A percentile compares a stretch with the other conserved stretches of the same genome.
phyloP scores from a whole-genome alignment of 1,284 basidiomycete species.

The Microbotryum intermedium region DNA sequence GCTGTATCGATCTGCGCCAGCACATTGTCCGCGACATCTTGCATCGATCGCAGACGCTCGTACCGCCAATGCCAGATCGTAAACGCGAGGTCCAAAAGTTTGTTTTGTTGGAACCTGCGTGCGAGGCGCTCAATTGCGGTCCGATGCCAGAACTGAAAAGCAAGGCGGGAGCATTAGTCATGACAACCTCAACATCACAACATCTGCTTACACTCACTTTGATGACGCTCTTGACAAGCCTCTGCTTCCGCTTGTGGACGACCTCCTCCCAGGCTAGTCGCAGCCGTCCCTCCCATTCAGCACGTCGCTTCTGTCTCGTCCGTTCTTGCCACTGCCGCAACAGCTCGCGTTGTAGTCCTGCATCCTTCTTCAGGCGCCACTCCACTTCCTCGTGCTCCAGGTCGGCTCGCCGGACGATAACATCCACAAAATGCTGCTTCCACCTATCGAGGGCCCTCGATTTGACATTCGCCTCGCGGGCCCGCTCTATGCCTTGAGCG shows the following conservation, averaged over 20 bases:
- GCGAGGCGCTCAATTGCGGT: not conserved
- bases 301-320: not conserved
- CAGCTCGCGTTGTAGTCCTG: not conserved
- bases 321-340: not conserved
- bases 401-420: not conserved
- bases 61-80: not conserved
- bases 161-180: not conserved
- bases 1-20: not conserved
- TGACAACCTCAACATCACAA: not conserved
- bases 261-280: slow-evolving; percentile 5
- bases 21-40: not conserved
- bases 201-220: not conserved
- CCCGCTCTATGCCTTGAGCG: not conserved
- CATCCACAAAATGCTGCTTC: not conserved
- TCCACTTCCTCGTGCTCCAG: not conserved
- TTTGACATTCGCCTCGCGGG: not conserved
- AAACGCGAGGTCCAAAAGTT: not conserved
- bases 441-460: not conserved
- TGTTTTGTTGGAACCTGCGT: not conserved
- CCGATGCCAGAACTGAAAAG: not conserved
- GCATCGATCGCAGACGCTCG: not conserved
- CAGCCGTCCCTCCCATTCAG: slow-evolving; percentile 1
- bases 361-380: not conserved
- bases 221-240: not conserved
- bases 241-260: not conserved